Conservation (phyloP, 805 yeast species). For the Wickerhamomyces tratensis region DNA sequence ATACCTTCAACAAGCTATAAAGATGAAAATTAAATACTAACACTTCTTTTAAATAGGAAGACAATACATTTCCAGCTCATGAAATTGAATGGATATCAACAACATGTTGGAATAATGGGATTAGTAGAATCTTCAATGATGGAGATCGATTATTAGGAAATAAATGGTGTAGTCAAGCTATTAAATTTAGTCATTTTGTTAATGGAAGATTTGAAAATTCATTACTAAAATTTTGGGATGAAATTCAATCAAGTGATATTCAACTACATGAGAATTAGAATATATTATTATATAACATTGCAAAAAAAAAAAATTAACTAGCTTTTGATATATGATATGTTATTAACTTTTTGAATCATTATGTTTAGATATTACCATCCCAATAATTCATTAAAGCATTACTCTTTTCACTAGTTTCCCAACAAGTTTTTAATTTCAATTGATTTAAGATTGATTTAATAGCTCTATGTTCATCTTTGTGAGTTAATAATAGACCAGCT, state of each 20-base stretch:
- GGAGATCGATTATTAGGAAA: conserved; percentile 14
- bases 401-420: conserved; percentile 10
- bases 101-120: conserved; percentile 29
- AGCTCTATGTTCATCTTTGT: conserved; percentile 15
- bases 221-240: conserved; percentile 19
- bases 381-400: conserved; percentile 18
- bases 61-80: conserved; percentile 8
- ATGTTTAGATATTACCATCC: conserved; percentile 5
- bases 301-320: no score
- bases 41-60: neutral
- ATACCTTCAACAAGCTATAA: no score
- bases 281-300: no score
- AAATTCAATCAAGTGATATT: conserved; percentile 11
- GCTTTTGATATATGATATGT: no score
- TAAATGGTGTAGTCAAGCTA: conserved; percentile 20
- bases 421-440: conserved; percentile 13
- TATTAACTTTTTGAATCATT: no score
- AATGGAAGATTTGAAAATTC: conserved; percentile 17
- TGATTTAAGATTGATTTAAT: conserved; percentile 15
- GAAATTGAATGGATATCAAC: conserved; percentile 29
- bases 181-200: conserved; percentile 17
- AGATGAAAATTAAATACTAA: no score
- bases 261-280: no score
- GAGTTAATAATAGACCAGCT: conserved; percentile 15
- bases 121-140: conserved; percentile 14